Base-by-base conservation (phyloP, 768 basidiomycete genomes). In the Auricularia sp. region DNA sequence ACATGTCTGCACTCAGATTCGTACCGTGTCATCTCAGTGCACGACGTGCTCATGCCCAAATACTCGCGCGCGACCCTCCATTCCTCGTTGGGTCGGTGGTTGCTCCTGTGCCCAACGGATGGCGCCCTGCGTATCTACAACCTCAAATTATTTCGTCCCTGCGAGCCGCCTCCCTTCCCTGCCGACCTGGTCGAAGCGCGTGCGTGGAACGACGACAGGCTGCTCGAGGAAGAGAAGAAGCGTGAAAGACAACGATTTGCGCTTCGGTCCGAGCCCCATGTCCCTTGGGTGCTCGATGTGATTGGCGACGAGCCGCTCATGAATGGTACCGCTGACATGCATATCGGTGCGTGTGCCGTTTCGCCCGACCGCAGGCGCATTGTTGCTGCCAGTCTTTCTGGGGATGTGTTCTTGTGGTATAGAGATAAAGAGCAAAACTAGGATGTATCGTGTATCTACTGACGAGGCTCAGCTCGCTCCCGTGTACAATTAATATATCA, bases 21-120 rank as follows among this genome's bases (percentile, higher is more conserved):
- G 0, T 88, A 87, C 75, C 87, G 84, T 64, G 67, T 87, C 18
- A 72, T 88, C 18, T 80, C 87, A 0, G 77, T 77, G 3, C 76
- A 77, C 64, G 47, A 59, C 58, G 54, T 47, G 21, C 3, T 33
- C 73, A 79, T 85, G 66, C 79, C 79, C 8, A 71, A 74, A 62
- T 70, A 73, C 3, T 69, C 71, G 36, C 72, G 47, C 47, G 14
- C 47, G 18, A 67, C 3, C 72, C 72, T 23, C 68, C 84, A 36
- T 76, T 80, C 61, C 64, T 84, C 14, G 80, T 76, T 63, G 76
- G 80, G 43, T 77, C 79, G 2, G 72, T 74, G 18, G 74, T 68
- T 88, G 53, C 71, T 84, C 36, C 72, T 82, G 4, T 70, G 81
- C 67, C 79, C 85, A 0, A 71, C 75, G 18, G 76, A 76, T 12